These are phyloP conservation scores for Pichia pseudocactophila DNA, from an alignment of 805 yeast species.

Conservation along the genomic window DNA sequence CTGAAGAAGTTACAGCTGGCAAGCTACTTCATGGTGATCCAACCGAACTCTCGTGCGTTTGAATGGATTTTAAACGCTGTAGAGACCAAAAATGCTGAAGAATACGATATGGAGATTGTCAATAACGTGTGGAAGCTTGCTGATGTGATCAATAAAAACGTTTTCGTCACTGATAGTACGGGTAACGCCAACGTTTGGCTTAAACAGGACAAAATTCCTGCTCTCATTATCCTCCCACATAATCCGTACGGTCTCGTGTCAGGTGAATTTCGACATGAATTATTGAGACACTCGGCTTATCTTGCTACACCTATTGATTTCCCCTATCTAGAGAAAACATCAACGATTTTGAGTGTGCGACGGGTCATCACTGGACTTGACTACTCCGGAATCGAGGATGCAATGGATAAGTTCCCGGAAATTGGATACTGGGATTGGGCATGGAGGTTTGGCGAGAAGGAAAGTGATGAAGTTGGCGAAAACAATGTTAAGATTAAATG, in stretches of 20 bases:
- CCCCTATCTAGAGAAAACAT: constrained; percentile 16
- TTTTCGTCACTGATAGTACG: not conserved
- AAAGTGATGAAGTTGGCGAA: not conserved
- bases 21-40: constrained; percentile 51
- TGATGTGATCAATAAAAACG: constrained; percentile 12
- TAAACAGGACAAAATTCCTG: constrained; percentile 15
- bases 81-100: constrained; percentile 24
- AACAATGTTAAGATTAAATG: not conserved
- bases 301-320: constrained; percentile 37
- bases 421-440: constrained; percentile 15
- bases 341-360: constrained; percentile 10
- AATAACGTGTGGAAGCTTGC: constrained; percentile 29
- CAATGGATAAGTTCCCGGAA: constrained; percentile 6
- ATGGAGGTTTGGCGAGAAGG: constrained; percentile 10
- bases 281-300: constrained; percentile 31
- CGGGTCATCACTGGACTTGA: constrained; percentile 2
- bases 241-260: constrained; percentile 41
- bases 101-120: constrained; percentile 48
- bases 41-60: constrained; percentile 31
- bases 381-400: constrained; percentile 9
- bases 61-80: constrained; percentile 19
- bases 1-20: constrained; percentile 22
- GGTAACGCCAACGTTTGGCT: constrained; percentile 8
- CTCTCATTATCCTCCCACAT: constrained; percentile 40
- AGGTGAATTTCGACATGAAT: constrained; percentile 35